Evolutionary conservation across 129 eudicot species (phyloP).

Genomic region (Cynara cardunculus): DNA sequence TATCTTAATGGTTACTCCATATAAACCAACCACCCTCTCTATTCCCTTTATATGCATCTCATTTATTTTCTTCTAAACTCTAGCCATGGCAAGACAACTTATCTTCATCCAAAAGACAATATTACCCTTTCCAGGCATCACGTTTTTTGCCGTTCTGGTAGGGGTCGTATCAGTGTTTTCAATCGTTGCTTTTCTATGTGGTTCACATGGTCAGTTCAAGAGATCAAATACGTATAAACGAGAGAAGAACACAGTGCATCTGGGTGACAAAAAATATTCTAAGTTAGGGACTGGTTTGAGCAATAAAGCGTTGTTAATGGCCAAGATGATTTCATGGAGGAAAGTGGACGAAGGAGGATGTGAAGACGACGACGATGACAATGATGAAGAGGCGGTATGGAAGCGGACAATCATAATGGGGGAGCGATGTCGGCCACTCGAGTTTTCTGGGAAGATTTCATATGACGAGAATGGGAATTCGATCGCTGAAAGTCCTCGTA

Average conservation of each 20-base stretch:
- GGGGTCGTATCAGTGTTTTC: conserved; percentile 44
- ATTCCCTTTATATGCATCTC: conserved; percentile 9
- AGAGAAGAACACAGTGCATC: conserved; percentile 22
- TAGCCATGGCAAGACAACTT: conserved; percentile 30
- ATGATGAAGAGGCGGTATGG: conserved; percentile 66
- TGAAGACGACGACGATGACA: conserved; percentile 13
- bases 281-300: conserved; percentile 51
- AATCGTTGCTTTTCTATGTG: conserved; percentile 47
- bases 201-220: conserved; percentile 33
- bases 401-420: conserved; percentile 79
- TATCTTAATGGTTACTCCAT: conserved; percentile 25
- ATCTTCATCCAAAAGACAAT: conserved; percentile 16
- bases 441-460: conserved; percentile 69
- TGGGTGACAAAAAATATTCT: conserved; percentile 30
- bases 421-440: conserved; percentile 71
- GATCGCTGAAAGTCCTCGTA: conserved; percentile 30
- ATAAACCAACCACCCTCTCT: conserved; percentile 23
- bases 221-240: conserved; percentile 15
- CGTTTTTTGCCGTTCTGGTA: conserved; percentile 26
- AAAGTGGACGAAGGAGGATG: conserved; percentile 43
- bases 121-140: conserved; percentile 15
- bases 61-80: conserved; percentile 1
- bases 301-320: conserved; percentile 61
- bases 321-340: conserved; percentile 73
- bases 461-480: conserved; percentile 69